Evolutionary conservation across 1,139 yeast species (phyloP), one percentile per base, ranked within the genome.

Genomic region (Yamadazyma buinensis): DNA sequence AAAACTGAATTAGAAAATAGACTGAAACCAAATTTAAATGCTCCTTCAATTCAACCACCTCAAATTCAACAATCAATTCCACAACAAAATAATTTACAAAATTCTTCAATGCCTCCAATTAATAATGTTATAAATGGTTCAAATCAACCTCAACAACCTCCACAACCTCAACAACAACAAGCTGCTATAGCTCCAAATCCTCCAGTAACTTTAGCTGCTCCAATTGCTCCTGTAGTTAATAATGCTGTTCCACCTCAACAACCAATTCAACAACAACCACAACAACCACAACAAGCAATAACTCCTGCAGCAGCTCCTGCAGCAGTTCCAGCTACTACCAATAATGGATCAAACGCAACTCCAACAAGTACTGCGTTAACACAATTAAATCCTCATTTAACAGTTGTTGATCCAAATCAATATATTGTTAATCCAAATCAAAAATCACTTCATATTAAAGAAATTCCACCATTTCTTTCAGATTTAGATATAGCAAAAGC

Each of bases 1-100:
- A 87, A 90, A 59, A 80, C 84, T 40, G 96, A 88, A 56, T 70
- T 90, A 50, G 96, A 87, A 49, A 77, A 75, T 54, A 68, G 86
- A 54, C 90, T 81, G 54, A 59, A 74, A 46, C 71, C 72, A 55
- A 68, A 71, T 41, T 39, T 38, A 30, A 26, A 39, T n/a, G 40
- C 38, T 29, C 47, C 44, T 5, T 41, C 38, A 10, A 7, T 4
- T 4, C 28, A 14, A 12, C 10, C 14, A 23, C 46, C 46, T 34
- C 59, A 54, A 28, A 61, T 43, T 28, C 67, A 54, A 35, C 18
- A 12, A n/a, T 53, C 41, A 23, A 57, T 46, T 31, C 51, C 49
- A 15, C 38, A 40, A 7, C 33, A 38, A 19, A 38, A 28, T 10
- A 37, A 37, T 28, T 46, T 40, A 37, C 38, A 51, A 45, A 8